Evolutionary conservation across 2,329 filamentous ascomycete species (phyloP).

Genomic region (Xylaria arbuscula): DNA sequence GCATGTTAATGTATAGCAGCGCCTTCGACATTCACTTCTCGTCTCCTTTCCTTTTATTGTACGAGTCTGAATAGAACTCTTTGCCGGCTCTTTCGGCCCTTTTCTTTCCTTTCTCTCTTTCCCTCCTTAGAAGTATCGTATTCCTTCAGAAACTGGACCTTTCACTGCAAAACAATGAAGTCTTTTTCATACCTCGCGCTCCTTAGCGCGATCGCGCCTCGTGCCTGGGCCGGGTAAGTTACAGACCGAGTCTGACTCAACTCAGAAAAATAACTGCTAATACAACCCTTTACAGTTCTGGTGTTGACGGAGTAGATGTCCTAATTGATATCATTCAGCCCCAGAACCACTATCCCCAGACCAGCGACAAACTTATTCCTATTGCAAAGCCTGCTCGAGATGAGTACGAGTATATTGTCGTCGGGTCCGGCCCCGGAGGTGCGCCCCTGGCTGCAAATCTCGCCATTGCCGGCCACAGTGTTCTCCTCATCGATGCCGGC

Average conservation of each 20-base stretch:
- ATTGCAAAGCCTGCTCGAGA: conserved; percentile 35
- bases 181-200: conserved; percentile 42
- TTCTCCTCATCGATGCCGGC: conserved; percentile 69
- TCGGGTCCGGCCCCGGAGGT: conserved; percentile 71
- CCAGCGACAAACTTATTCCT: conserved; percentile 36
- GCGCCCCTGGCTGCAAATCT: conserved; percentile 69
- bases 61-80: conserved; percentile 26
- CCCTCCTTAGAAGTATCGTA: neutral
- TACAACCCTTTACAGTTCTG: conserved; percentile 14
- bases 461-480: conserved; percentile 67
- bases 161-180: conserved; percentile 38
- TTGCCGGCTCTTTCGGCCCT: conserved; percentile 23
- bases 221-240: conserved; percentile 33
- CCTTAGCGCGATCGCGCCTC: conserved; percentile 39
- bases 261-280: conserved; percentile 14
- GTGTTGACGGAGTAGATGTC: conserved; percentile 36
- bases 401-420: conserved; percentile 70
- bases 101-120: neutral
- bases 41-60: conserved; percentile 20
- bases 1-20: neutral
- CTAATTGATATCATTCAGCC: conserved; percentile 39
- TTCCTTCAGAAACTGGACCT: conserved; percentile 4
- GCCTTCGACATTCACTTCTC: conserved; percentile 32
- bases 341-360: conserved; percentile 43
- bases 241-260: neutral